Evolutionary conservation across 768 basidiomycete species (phyloP).

Genomic region (Gymnopilus junonius): DNA sequence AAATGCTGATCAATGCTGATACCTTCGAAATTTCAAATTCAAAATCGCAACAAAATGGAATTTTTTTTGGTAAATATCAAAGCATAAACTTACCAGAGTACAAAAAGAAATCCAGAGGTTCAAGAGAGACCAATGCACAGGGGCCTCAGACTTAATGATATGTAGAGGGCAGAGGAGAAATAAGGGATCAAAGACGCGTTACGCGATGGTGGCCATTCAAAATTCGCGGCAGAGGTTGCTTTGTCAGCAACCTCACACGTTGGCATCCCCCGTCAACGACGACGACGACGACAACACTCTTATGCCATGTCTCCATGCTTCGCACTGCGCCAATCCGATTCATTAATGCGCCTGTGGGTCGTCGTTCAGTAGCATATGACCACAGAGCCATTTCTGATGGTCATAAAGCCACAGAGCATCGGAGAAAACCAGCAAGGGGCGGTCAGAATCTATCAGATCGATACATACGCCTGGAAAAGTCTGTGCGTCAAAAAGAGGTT

Average conservation of each 20-base stretch:
- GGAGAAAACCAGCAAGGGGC: constrained; percentile 35
- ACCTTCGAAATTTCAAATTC: too few species aligned
- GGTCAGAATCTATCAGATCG: constrained; percentile 66
- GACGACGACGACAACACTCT: background rate
- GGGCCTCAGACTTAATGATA: too few species aligned
- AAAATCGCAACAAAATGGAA: too few species aligned
- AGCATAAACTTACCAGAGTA: too few species aligned
- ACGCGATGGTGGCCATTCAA: too few species aligned
- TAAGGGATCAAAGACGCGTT: too few species aligned
- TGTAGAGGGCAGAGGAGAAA: too few species aligned
- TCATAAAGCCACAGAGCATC: constrained; percentile 12
- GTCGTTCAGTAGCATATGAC: constrained; percentile 20
- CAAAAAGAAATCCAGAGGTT: too few species aligned
- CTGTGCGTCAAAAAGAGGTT: constrained; percentile 48
- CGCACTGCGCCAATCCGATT: constrained; percentile 5
- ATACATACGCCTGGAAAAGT: constrained; percentile 59
- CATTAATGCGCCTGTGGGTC: background rate
- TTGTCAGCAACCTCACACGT: background rate
- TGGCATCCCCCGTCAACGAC: background rate
- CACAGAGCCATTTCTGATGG: constrained; percentile 16
- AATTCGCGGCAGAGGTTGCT: background rate
- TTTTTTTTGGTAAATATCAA: too few species aligned
- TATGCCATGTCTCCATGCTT: constrained; percentile 24
- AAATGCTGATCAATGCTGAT: too few species aligned
- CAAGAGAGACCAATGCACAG: too few species aligned